phyloP scores from a whole-genome alignment of 345 rosid genomes.

The Gossypium thurberi region DNA sequence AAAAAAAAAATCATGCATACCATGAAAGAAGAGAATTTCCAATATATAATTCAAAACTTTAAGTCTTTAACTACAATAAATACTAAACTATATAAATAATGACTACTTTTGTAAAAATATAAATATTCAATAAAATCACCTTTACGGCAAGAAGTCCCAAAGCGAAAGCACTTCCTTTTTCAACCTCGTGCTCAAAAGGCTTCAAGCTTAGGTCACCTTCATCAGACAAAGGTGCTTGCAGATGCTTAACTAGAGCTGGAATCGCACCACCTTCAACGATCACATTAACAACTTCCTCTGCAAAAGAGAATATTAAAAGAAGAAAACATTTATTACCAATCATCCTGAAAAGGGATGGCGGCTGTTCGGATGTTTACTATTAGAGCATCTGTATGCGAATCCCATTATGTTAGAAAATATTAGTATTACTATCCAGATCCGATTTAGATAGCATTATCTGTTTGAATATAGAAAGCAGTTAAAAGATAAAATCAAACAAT shows the following conservation, averaged over 20 bases:
- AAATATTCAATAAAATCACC: conserved; percentile 30
- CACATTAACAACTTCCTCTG: conserved; percentile 92
- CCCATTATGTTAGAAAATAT: background rate
- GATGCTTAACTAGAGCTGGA: conserved; percentile 89
- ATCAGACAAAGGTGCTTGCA: conserved; percentile 57
- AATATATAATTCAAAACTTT: background rate
- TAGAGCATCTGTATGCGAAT: too few species aligned
- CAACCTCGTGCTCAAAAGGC: conserved; percentile 97
- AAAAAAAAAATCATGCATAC: background rate
- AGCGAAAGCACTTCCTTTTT: conserved; percentile 96
- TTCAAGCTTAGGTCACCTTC: conserved; percentile 42
- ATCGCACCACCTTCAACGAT: conserved; percentile 95
- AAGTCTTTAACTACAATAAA: conserved; percentile 4
- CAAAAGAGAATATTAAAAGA: conserved; percentile 7
- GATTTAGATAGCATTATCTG: background rate
- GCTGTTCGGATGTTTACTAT: too few species aligned
- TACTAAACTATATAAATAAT: background rate
- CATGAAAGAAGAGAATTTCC: background rate
- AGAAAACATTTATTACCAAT: background rate
- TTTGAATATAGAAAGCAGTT: background rate
- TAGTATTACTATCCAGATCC: background rate
- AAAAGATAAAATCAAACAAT: background rate
- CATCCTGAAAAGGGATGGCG: background rate
- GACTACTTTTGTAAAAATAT: background rate
- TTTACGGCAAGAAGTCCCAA: conserved; percentile 92